Conservation (phyloP, 768 basidiomycete genomes). For the Agrocybe pediades region DNA sequence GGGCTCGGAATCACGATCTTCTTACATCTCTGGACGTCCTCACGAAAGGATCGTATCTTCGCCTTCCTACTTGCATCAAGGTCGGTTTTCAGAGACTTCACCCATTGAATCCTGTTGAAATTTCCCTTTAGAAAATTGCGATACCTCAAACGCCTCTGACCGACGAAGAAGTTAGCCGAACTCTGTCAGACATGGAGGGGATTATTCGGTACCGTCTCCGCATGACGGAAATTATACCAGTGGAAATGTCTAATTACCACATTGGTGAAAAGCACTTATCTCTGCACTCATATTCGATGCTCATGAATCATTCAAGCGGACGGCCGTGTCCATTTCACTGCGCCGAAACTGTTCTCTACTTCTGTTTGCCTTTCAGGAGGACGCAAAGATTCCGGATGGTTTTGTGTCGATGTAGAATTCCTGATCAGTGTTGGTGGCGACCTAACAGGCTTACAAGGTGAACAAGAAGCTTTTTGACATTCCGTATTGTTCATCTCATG, state of each 20-base stretch:
- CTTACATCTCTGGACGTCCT: constrained; percentile 90
- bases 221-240: constrained; percentile 77
- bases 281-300: constrained; percentile 8
- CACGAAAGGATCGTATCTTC: constrained; percentile 81
- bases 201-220: constrained; percentile 79
- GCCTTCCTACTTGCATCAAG: constrained; percentile 82
- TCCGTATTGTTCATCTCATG: neutral
- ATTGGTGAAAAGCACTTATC: constrained; percentile 48
- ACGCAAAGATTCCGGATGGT: constrained; percentile 77
- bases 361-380: constrained; percentile 76
- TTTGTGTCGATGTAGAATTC: constrained; percentile 79
- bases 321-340: constrained; percentile 79
- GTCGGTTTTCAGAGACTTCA: constrained; percentile 36
- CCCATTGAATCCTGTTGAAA: neutral
- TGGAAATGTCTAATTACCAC: constrained; percentile 73
- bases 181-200: constrained; percentile 72
- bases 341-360: constrained; percentile 71
- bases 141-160: constrained; percentile 67
- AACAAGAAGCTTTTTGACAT: neutral
- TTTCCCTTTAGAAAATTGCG: constrained; percentile 60
- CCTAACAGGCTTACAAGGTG: constrained; percentile 71
- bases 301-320: constrained; percentile 48
- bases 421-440: constrained; percentile 75
- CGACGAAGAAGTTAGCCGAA: constrained; percentile 65
- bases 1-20: constrained; percentile 92